A percentile compares a stretch with the other conserved stretches of the same genome.
These are phyloP conservation scores for Citrus reticulata DNA, from an alignment of 345 rosid species.

Conservation along the genomic window DNA sequence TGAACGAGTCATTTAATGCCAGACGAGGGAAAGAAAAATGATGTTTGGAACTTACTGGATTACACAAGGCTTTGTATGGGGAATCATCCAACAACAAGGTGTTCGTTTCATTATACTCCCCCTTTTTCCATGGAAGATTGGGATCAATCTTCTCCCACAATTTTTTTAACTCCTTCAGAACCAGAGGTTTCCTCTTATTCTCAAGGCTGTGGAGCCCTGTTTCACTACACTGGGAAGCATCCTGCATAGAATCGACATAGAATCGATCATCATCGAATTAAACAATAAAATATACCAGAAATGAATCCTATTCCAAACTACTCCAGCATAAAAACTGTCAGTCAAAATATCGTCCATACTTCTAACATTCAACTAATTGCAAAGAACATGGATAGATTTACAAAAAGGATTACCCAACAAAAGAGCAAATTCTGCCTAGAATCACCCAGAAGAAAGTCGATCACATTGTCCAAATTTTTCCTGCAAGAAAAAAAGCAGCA, in stretches of 20 bases:
- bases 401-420: constrained; percentile 50
- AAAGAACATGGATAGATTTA: not conserved
- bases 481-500: constrained; percentile 29
- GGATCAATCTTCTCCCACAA: constrained; percentile 57
- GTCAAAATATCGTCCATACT: not conserved
- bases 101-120: constrained; percentile 63
- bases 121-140: constrained; percentile 51
- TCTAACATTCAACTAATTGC: constrained; percentile 1
- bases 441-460: constrained; percentile 35
- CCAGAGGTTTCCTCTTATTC: constrained; percentile 56
- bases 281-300: not conserved
- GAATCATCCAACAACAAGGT: constrained; percentile 85
- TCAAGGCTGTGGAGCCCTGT: constrained; percentile 54
- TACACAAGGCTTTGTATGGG: constrained; percentile 79
- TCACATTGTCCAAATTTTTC: constrained; percentile 35
- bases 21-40: not conserved
- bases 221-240: constrained; percentile 46
- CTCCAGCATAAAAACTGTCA: not conserved
- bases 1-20: not conserved
- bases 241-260: constrained; percentile 36
- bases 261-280: constrained; percentile 4
- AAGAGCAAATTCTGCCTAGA: constrained; percentile 40
- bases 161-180: constrained; percentile 65
- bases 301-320: not conserved
- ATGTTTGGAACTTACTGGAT: constrained; percentile 49